phyloP scores from a whole-genome alignment of 768 basidiomycete genomes.

The Podaxis sp. region DNA sequence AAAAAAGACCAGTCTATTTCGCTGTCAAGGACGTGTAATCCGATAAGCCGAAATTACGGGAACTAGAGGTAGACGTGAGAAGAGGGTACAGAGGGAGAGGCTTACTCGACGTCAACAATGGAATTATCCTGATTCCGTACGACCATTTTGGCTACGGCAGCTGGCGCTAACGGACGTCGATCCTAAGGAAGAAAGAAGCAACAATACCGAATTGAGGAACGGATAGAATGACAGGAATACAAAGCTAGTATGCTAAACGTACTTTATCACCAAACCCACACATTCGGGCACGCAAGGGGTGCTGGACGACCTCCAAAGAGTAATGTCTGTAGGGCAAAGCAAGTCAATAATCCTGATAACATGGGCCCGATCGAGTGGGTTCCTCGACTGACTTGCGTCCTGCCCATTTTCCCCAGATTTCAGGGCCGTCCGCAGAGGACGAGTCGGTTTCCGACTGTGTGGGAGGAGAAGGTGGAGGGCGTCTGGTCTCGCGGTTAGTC shows the following conservation, averaged over 20 bases:
- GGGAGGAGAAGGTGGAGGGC: constrained; percentile 21
- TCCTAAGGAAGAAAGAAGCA: constrained; percentile 48
- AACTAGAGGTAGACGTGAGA: not conserved
- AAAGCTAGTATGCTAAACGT: constrained; percentile 8
- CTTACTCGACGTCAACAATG: constrained; percentile 74
- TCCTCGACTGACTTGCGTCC: constrained; percentile 50
- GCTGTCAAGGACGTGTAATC: constrained; percentile 31
- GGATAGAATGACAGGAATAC: no score
- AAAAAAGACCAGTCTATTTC: constrained; percentile 87
- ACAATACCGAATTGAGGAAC: constrained; percentile 10
- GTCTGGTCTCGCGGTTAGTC: constrained; percentile 37
- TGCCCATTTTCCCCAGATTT: constrained; percentile 70
- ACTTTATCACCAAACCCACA: constrained; percentile 98
- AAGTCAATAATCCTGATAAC: constrained; percentile 14
- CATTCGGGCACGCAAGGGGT: constrained; percentile 89
- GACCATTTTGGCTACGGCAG: constrained; percentile 82
- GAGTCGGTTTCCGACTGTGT: constrained; percentile 21
- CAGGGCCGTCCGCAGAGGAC: constrained; percentile 34
- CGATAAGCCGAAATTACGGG: not conserved
- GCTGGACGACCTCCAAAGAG: constrained; percentile 79
- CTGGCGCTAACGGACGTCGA: constrained; percentile 88
- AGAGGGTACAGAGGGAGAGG: constrained; percentile 10
- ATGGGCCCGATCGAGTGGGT: constrained; percentile 7
- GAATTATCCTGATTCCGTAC: constrained; percentile 64
- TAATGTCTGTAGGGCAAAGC: constrained; percentile 52